Base-by-base conservation (phyloP, 257 asterid genomes). In the Sherardia arvensis region DNA sequence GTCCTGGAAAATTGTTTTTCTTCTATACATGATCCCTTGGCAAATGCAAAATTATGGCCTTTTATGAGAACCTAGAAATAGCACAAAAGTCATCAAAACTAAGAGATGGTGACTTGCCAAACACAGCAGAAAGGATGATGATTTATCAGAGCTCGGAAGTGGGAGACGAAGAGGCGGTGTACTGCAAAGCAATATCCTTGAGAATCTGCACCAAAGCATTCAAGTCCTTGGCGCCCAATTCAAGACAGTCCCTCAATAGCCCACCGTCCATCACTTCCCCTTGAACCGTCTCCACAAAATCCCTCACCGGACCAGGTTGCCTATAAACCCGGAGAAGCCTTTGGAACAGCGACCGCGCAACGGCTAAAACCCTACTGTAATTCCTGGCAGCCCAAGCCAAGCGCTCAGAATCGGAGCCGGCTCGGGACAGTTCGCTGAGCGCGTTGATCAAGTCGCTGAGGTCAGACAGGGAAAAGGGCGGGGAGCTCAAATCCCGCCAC, bases 231-330 rank as follows among this genome's bases (percentile, higher is more conserved):
- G 72, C 58, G 21, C 95, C 87, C 78, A 90, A 48, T 74, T 82
- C 95, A 43, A 90, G 82, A 72, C 95, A 90, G 69, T 90, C 97
- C 78, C 67, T 82, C 45, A 90, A 77, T 53, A 90, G 66, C 53
- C 74, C 95, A 62, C 95, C 95, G 33, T 87, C 90, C 66, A 68
- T 22, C 25, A 90, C 78, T 72, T 90, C 95, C 64, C 74, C 76
- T 78, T 79, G 87, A 69, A 85, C 61, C 14, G 66, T 73, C 74
- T 74, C 80, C 73, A 86, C 76, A 34, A 78, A 38, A 33, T 86
- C 90, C 69, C 79, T 73, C 69, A 88, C 22, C 21, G 87, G 86
- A 2, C 94, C 98, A 15, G 90, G 70, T 67, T 81, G 83, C 32
- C 80, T 68, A 77, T 84, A 86, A 30, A 69, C 73, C 40, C 69